Evolutionary conservation across 192 early-diverging fungal species (phyloP).

Genomic region (Spizellomyces sp.): DNA sequence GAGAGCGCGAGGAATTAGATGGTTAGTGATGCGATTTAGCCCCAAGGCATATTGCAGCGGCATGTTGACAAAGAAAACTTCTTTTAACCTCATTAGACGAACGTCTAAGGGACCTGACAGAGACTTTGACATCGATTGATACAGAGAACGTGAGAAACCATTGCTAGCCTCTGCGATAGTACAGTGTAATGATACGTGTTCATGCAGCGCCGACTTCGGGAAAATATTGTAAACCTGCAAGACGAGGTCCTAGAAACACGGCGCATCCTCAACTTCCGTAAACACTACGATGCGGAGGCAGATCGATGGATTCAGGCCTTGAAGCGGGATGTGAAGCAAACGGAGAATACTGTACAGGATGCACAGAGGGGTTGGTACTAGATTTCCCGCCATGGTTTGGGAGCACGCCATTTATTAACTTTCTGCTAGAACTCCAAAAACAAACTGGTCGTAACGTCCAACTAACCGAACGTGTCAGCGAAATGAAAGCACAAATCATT

Average conservation of each 20-base stretch:
- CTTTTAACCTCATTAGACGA: no score
- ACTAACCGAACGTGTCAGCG: background rate
- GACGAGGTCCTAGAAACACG: constrained; percentile 17
- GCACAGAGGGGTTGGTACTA: constrained; percentile 7
- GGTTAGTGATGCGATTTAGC: no score
- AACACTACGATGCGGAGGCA: constrained; percentile 20
- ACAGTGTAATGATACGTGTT: no score
- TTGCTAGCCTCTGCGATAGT: no score
- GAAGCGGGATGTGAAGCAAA: constrained; percentile 3
- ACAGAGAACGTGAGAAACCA: no score
- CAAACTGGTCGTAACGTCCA: background rate
- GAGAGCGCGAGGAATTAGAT: no score
- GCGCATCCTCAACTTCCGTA: constrained; percentile 10
- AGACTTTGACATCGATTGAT: no score
- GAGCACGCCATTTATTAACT: background rate
- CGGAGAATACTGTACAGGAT: constrained; percentile 8
- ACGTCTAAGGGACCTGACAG: no score
- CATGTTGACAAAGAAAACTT: no score
- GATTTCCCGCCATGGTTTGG: background rate
- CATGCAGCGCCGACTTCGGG: background rate
- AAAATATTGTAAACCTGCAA: constrained; percentile 11
- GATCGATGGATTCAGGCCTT: constrained; percentile 17
- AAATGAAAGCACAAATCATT: background rate
- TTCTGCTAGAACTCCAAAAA: background rate
- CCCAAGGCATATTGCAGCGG: no score